Evolutionary conservation across 2,329 filamentous ascomycete genomes (phyloP).

Genomic region (Fonsecaea multimorphosa): DNA sequence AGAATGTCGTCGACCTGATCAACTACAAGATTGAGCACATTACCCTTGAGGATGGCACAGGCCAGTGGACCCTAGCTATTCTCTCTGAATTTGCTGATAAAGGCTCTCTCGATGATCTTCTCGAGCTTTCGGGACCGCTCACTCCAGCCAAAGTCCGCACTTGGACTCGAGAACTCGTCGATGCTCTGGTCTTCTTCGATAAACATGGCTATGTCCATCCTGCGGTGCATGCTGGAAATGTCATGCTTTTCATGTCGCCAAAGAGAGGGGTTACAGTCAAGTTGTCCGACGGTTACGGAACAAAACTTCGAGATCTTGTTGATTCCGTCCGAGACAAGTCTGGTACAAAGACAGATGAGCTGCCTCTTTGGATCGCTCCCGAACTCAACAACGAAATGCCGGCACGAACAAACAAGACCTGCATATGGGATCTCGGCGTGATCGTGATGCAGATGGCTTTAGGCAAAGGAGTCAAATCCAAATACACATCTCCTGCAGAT

Average conservation of each 20-base stretch:
- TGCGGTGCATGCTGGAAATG: slow-evolving; percentile 78
- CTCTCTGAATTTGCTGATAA: slow-evolving; percentile 79
- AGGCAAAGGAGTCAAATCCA: slow-evolving; percentile 75
- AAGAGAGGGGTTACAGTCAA: slow-evolving; percentile 74
- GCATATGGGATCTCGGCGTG: slow-evolving; percentile 94
- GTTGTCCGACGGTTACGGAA: slow-evolving; percentile 68
- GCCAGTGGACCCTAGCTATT: slow-evolving; percentile 73
- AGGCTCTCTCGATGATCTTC: slow-evolving; percentile 79
- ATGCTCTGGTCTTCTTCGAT: slow-evolving; percentile 86
- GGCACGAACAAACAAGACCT: slow-evolving; percentile 72
- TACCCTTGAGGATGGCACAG: slow-evolving; percentile 48
- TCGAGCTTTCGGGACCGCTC: slow-evolving; percentile 78
- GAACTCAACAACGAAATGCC: slow-evolving; percentile 70
- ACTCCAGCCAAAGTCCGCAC: slow-evolving; percentile 77
- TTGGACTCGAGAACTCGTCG: slow-evolving; percentile 90
- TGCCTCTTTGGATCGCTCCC: slow-evolving; percentile 82
- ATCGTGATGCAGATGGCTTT: slow-evolving; percentile 94
- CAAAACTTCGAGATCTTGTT: slow-evolving; percentile 53
- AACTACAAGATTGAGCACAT: slow-evolving; percentile 77
- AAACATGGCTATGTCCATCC: slow-evolving; percentile 83
- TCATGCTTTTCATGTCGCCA: slow-evolving; percentile 74
- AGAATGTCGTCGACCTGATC: slow-evolving; percentile 77
- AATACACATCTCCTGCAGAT: slow-evolving; percentile 73
- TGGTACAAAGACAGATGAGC: slow-evolving; percentile 70
- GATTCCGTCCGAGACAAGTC: slow-evolving; percentile 58